phyloP scores from a whole-genome alignment of 2,329 filamentous ascomycete genomes.

The Apiospora sp. region DNA sequence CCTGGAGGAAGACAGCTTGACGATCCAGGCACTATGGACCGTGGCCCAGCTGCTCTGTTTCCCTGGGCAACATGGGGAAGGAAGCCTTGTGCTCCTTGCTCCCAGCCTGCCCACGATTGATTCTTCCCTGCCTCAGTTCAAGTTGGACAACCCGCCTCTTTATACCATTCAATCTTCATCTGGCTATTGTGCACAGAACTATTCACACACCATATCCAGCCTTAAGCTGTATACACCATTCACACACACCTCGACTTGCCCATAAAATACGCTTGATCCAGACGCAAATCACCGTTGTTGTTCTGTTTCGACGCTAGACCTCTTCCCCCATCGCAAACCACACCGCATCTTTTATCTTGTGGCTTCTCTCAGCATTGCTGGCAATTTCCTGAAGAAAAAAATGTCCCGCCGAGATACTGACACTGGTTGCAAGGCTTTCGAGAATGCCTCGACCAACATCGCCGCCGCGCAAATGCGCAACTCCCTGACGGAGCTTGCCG shows the following conservation, averaged over 20 bases:
- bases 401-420: slow-evolving; percentile 26
- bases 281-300: not conserved
- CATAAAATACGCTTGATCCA: not conserved
- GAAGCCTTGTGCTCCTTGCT: not conserved
- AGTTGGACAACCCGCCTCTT: not conserved
- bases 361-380: slow-evolving; percentile 6
- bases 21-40: not conserved
- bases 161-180: not conserved
- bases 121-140: slow-evolving; percentile 17
- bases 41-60: not conserved
- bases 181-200: not conserved
- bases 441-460: slow-evolving; percentile 98
- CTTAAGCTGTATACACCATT: not conserved
- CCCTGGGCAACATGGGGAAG: slow-evolving; percentile 15
- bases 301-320: not conserved
- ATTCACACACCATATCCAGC: not conserved
- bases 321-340: not conserved
- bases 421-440: slow-evolving; percentile 77
- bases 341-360: not conserved
- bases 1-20: not conserved
- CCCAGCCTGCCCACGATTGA: not conserved
- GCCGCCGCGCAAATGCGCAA: slow-evolving; percentile 99
- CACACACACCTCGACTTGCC: not conserved
- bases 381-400: not conserved
- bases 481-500: slow-evolving; percentile 88